Base-by-base conservation (phyloP, 2,329 filamentous ascomycete genomes). In the Domatiomyces catenatus region DNA sequence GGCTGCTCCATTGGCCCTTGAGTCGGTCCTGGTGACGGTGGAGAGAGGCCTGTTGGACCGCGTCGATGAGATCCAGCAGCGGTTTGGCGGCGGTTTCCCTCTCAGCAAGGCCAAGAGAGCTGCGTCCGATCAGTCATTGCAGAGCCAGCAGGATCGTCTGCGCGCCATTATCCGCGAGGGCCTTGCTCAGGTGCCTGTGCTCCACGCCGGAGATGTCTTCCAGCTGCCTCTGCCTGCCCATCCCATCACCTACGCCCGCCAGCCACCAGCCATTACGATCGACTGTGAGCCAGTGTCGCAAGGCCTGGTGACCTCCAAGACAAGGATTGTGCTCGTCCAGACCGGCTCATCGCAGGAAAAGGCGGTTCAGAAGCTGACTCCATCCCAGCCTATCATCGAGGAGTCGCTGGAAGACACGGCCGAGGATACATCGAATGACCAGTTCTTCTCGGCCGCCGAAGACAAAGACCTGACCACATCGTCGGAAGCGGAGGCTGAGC, bases 271-370 rank as follows among this genome's bases (percentile, higher is more conserved):
- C 43, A 88, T 84, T 67, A 85, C 96, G 54, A 81, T 86, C 46
- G 79, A 93, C n/a, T 96, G 89, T 64, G 92, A 98, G 64, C 92
- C 92, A 7, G 88, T 96, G 15, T 80, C 86, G 5, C 92, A 98
- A 66, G 92, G 92, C 7, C 66, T 92, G 4, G 65, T 98, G 46
- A 75, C 81, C 7, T 75, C 86, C 0, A 76, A 72, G 10, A 98
- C 89, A 15, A 88, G 84, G 60, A 86, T 98, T 51, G 81, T 98
- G 20, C 73, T 96, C 19, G 63, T 73, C 64, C 61, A 81, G 77
- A 69, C 74, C 63, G 63, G 67, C 62, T 59, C 70, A 45, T 68
- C 62, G 44, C 69, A 62, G 47, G 66, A 57, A 56, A 67, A 60
- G 58, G 63, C 52, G 48, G 65, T 72, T 56, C 70, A 69, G 51